A percentile compares a stretch with the other conserved stretches of the same genome.
Evolutionary conservation across 2,329 filamentous ascomycete genomes (phyloP).

Genomic region (Ceratocystis variospora): DNA sequence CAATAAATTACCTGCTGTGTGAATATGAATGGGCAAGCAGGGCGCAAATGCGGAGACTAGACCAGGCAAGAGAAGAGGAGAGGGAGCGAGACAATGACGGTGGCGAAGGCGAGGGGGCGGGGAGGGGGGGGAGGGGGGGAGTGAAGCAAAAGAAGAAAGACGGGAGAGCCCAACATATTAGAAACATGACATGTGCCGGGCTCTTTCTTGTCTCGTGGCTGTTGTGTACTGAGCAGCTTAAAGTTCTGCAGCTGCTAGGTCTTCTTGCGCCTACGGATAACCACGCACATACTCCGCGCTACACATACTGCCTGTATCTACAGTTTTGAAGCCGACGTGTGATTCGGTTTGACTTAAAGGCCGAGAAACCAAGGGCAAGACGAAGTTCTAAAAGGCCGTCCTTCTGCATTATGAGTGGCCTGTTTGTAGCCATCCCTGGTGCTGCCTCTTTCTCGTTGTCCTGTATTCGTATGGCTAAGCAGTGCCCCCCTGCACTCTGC

Average conservation of each 20-base stretch:
- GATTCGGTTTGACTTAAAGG: background rate
- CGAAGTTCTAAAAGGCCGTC: background rate
- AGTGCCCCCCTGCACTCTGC: background rate
- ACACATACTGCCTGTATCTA: background rate
- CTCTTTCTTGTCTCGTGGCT: background rate
- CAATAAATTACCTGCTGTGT: background rate
- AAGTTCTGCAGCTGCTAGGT: too few species aligned
- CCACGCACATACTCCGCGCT: background rate
- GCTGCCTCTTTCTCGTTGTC: background rate
- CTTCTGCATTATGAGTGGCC: background rate
- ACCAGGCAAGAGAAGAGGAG: background rate
- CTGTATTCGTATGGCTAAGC: background rate
- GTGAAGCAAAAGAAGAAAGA: background rate
- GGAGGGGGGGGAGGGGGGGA: background rate
- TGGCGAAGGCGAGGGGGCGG: background rate
- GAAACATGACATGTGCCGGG: background rate
- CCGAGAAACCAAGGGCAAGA: background rate
- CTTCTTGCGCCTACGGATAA: too few species aligned
- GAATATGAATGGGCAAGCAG: background rate
- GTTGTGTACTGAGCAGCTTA: background rate
- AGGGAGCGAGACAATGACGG: background rate
- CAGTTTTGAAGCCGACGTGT: background rate
- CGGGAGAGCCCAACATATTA: background rate
- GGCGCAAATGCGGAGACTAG: background rate
- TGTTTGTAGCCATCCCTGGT: background rate